Base-by-base conservation (phyloP, 1,284 basidiomycete species). In the Taiwanofungus camphoratus region DNA sequence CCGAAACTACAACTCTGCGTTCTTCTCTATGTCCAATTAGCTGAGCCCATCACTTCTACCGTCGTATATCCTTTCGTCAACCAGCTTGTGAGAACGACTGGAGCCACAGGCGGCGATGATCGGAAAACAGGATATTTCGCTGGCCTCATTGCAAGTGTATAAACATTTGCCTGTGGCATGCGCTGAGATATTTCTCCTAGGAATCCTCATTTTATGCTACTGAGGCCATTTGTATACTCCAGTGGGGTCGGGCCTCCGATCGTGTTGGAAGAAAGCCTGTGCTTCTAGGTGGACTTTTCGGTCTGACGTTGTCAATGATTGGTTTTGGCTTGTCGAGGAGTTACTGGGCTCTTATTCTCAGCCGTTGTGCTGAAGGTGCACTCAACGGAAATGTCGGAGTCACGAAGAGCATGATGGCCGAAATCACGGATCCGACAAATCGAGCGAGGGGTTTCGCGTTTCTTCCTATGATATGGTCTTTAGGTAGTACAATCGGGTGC, bases 211-310 rank as follows among this genome's bases (percentile, higher is more conserved):
- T 84, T 62, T 84, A 77, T 54, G 60, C 78, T 35, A 73, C 76
- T 5, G 77, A 85, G 57, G 80, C 83, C 0, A 53, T 74, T 39
- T 81, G 79, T 20, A 73, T 82, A 1, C 63, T 86, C 27, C 74
- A 82, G 41, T 87, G 83, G 82, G 78, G 78, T 49, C 74, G 78
- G 20, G 53, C 76, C 8, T 86, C 82, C 5, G 85, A 87, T 52
- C 65, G 68, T 26, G 62, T 85, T 18, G 84, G 84, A 13, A 74
- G 84, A 16, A 79, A 80, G 44, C 83, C 82, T 5, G 73, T 87
- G 35, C 68, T 87, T 37, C 62, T 87, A n/a, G 60, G 64, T 3
- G 84, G 85, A 3, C 60, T 85, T 2, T 63, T 73, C n/a, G 85
- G 84, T 4, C 58, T 84, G n/a, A 74, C 76, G 5, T 38, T 78